Percentiles rank a stretch among this genome's conserved stretches.
phyloP scores from a whole-genome alignment of 2,329 filamentous ascomycete species.

The Pseudogymnoascus sp. region DNA sequence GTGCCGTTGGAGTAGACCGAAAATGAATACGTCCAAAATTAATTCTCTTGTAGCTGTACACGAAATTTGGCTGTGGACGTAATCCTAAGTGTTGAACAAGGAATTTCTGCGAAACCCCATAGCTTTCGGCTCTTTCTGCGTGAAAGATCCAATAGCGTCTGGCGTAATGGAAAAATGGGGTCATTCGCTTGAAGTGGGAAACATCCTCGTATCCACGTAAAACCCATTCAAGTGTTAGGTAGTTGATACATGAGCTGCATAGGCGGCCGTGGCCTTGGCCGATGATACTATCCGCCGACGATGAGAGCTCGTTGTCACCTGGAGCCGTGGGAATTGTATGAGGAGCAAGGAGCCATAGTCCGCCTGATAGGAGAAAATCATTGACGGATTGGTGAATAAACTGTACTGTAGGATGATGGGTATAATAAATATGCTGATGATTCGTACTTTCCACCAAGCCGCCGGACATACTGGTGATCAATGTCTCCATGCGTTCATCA shows the following conservation, averaged over 20 bases:
- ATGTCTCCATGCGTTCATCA: slow-evolving; percentile 18
- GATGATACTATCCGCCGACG: background rate
- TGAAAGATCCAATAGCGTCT: slow-evolving; percentile 13
- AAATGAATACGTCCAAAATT: no score
- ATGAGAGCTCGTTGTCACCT: background rate
- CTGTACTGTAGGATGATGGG: slow-evolving; percentile 26
- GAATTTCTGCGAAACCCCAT: background rate
- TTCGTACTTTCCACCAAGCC: slow-evolving; percentile 18
- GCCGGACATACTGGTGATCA: slow-evolving; percentile 20
- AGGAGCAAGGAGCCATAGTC: background rate
- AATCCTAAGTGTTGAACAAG: background rate
- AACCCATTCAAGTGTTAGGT: background rate
- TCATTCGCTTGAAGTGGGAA: background rate
- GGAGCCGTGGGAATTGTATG: background rate
- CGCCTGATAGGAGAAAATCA: background rate
- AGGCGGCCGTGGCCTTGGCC: slow-evolving; percentile 15
- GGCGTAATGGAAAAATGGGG: background rate
- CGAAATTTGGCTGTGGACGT: background rate
- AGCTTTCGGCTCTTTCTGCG: slow-evolving; percentile 12
- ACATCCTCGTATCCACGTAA: background rate
- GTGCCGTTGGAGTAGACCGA: no score
- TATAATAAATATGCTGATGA: slow-evolving; percentile 28
- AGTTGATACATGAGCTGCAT: slow-evolving; percentile 16
- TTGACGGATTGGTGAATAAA: slow-evolving; percentile 27
- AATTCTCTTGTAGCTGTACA: no score